Base-by-base conservation (phyloP, 139 green algal species). In the Dunaliella primolecta region DNA sequence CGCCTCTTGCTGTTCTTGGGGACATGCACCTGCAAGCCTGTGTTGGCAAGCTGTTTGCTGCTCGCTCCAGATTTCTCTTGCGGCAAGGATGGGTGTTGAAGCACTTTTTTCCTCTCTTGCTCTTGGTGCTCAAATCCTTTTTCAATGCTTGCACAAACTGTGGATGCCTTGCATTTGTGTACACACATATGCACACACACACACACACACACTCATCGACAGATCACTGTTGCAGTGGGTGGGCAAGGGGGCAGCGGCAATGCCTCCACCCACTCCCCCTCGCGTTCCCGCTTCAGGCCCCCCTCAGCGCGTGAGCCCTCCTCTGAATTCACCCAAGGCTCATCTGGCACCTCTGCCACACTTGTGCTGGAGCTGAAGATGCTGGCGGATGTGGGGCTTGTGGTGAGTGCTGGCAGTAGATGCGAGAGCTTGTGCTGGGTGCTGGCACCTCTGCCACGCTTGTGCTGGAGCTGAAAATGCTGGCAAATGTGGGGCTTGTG, bases 401-500 rank as follows among this genome's bases (percentile, higher is more conserved):
- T 95, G 75, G 91, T 87, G 78, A 70, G 78, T 20, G 29, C n/a
- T 20, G 11, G 72, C 72, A 32, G 57, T 21, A n/a, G 57, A 21
- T 75, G 57, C 23, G n/a, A n/a, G n/a, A n/a, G n/a, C n/a, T n/a
- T n/a, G n/a, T n/a, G n/a, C n/a, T n/a, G n/a, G n/a, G n/a, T n/a
- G 46, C 46, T 25, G 46, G 46, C 46, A 64, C 46, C 46, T 64
- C 46, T 25, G 46, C 46, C 46, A 15, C 46, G 15, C 46, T 64
- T 32, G 24, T 85, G 33, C 83, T 95, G 77, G 87, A 92, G 84
- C 78, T 91, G 34, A 84, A 86, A 74, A 75, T 91, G 30, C 82
- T 94, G 31, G 91, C 91, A 32, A 91, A 95, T 33, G 83, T 94
- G 30, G 93, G 87, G 24, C 83, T 96, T 29, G 93, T 95, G 75